Evolutionary conservation across 306 rosid species (phyloP), one percentile per base, ranked within the genome.

Genomic region (Leucaena leucocephala): DNA sequence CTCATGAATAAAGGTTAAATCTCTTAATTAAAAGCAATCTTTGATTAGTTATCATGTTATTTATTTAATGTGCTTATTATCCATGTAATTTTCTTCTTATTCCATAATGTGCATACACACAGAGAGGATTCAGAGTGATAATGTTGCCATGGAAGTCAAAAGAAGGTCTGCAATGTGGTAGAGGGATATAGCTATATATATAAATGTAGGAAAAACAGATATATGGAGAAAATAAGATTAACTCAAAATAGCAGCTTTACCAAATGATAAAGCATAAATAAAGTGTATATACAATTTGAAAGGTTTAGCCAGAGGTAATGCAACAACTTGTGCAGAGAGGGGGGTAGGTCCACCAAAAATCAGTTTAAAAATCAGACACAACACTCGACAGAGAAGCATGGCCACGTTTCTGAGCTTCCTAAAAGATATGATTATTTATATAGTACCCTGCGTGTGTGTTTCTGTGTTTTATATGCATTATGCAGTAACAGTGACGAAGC

Each of bases 331-430:
- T 80, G 59, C 49, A 12, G 50, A 72, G 77, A 59, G 75, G n/a
- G 34, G 27, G 68, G 84, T 83, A 83, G 91, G 87, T 81, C 91
- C 91, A 81, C 86, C 64, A 80, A 83, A 76, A 75, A 50, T 71
- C 85, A 77, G 81, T 80, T 81, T 77, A 74, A 86, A 65, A 85
- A 77, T 79, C 81, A 68, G 76, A 67, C 72, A 42, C 50, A 27
- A 27, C 1, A 39, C 52, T 81, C 76, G 86, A 67, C 91, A 90
- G 80, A 75, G 83, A 72, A 76, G 87, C 86, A 83, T 87, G 93
- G 86, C 36, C 72, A 42, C 83, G 46, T 75, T 84, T 86, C 86
- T 83, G 75, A 35, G 67, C 84, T 73, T 80, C 45, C 27, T 48
- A 55, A 71, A 76, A 67, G 80, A 81, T 72, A 81, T 79, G 61